Conservation (phyloP, 805 yeast species). For the Candida lessepsii region DNA sequence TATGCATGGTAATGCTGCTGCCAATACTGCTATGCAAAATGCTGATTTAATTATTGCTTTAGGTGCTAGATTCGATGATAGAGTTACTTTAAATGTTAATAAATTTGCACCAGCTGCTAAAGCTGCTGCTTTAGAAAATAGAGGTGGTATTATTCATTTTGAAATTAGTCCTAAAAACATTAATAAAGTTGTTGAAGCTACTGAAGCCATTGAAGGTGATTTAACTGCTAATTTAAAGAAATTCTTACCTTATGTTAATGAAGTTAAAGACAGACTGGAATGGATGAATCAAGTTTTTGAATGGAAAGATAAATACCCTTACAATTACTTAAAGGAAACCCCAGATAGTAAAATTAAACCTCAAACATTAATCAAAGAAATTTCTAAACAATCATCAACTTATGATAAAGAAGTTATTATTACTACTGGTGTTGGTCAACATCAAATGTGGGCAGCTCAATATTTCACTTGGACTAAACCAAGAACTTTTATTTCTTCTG, state of each 20-base stretch:
- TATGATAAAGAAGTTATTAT: conserved; percentile 75
- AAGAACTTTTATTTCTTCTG: conserved; percentile 93
- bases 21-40: conserved; percentile 89
- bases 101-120: conserved; percentile 94
- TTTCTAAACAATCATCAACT: conserved; percentile 66
- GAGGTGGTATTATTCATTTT: conserved; percentile 96
- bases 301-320: conserved; percentile 89
- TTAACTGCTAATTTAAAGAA: conserved; percentile 73
- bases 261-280: conserved; percentile 65
- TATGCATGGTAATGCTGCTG: conserved; percentile 97
- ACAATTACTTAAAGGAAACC: conserved; percentile 75
- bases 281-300: conserved; percentile 75
- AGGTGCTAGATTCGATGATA: conserved; percentile 98
- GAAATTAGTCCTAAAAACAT: conserved; percentile 96
- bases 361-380: conserved; percentile 81
- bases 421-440: conserved; percentile 99
- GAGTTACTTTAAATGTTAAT: conserved; percentile 85
- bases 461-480: conserved; percentile 93
- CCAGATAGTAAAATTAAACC: conserved; percentile 84
- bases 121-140: conserved; percentile 78
- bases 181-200: conserved; percentile 94
- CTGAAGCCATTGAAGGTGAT: conserved; percentile 96
- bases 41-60: conserved; percentile 92
- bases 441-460: conserved; percentile 99
- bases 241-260: conserved; percentile 67